These are phyloP conservation scores for Colletotrichum sp. DNA, from an alignment of 2,329 filamentous ascomycete species.

Conservation along the genomic window DNA sequence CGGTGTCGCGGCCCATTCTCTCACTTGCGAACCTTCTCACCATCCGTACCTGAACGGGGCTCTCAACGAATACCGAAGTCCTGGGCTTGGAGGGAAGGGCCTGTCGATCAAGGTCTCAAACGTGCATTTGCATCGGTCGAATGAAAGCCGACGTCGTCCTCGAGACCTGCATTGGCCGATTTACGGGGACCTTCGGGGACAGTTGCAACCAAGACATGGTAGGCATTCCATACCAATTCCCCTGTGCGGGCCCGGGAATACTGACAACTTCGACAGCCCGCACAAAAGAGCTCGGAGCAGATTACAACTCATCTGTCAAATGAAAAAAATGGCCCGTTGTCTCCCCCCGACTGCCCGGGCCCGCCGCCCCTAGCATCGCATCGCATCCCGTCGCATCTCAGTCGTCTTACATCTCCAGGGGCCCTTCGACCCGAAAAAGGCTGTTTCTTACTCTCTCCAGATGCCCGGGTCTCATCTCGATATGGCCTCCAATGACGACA, in stretches of 20 bases:
- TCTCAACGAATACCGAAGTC: conserved; percentile 12
- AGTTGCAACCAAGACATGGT: conserved; percentile 8
- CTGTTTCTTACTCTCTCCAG: conserved; percentile 11
- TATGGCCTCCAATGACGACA: conserved; percentile 19
- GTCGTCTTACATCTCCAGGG: conserved; percentile 1
- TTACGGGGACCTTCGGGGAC: conserved; percentile 5
- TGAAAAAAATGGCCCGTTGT: neutral
- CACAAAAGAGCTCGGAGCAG: neutral
- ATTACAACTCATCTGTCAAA: neutral
- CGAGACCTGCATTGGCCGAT: conserved; percentile 20
- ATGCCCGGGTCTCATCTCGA: conserved; percentile 12
- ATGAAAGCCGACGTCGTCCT: neutral
- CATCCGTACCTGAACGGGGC: neutral
- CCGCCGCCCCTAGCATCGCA: conserved; percentile 4
- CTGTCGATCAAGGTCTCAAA: conserved; percentile 24
- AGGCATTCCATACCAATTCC: neutral
- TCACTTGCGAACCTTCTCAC: neutral
- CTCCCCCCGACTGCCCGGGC: neutral
- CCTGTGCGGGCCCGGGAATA: neutral
- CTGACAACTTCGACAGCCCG: neutral
- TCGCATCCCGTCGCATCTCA: neutral
- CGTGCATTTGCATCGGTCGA: conserved; percentile 15
- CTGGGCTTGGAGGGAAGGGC: conserved; percentile 26
- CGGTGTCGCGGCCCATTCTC: neutral
- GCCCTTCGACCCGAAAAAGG: neutral